phyloP scores from a whole-genome alignment of 2,329 filamentous ascomycete species.

The Trichophyton verrucosum region DNA sequence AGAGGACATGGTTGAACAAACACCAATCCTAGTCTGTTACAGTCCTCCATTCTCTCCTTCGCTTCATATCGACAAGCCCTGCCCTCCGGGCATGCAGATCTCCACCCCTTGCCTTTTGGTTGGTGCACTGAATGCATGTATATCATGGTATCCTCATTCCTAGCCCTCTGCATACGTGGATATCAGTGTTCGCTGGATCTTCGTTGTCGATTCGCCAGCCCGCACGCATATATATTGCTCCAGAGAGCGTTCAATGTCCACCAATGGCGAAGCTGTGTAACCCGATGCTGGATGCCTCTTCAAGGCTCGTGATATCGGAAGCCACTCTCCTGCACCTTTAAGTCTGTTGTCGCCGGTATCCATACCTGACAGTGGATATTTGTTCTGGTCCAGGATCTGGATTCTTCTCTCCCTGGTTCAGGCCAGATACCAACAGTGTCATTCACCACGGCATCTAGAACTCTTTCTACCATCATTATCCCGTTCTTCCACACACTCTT shows the following conservation, averaged over 20 bases:
- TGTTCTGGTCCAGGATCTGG: not conserved
- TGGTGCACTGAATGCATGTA: not conserved
- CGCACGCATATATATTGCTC: not conserved
- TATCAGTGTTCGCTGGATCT: not conserved
- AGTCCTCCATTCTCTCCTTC: not conserved
- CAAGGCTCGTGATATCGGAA: not conserved
- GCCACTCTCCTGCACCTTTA: not conserved
- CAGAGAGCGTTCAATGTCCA: not conserved
- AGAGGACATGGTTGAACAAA: not conserved
- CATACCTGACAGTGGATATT: not conserved
- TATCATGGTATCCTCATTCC: not conserved
- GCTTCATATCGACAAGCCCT: not conserved
- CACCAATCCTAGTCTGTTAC: slow-evolving; percentile 1
- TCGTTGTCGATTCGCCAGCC: not conserved
- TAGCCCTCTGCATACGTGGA: not conserved
- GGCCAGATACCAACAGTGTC: not conserved
- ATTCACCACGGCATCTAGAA: not conserved
- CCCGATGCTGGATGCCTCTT: not conserved
- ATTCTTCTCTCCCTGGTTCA: not conserved
- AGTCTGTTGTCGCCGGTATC: not conserved
- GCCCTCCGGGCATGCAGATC: not conserved
- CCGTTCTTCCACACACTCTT: not conserved
- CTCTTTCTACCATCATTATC: not conserved
- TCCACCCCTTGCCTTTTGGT: not conserved
- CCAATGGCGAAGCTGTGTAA: slow-evolving; percentile 4